A percentile compares a stretch with the other conserved stretches of the same genome.
Conservation (phyloP, 441 rosid species). For the Populus hybrid region DNA sequence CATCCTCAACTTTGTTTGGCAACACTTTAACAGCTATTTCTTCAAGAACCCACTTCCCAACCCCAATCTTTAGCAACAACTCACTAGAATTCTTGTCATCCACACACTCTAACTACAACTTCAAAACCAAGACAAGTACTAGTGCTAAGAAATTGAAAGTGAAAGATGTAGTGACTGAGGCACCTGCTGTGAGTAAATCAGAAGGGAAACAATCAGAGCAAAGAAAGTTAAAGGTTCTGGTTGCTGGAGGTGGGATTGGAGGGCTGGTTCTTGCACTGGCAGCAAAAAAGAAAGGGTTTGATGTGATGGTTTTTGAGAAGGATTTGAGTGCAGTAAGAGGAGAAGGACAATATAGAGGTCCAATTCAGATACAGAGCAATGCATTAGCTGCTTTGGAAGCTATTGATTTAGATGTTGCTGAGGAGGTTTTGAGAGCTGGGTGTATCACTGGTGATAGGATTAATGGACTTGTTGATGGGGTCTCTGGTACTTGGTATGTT, state of each 20-base stretch:
- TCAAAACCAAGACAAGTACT: slow-evolving; percentile 23
- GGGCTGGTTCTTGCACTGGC: slow-evolving; percentile 86
- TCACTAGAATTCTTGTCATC: slow-evolving; percentile 40
- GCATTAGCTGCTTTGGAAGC: slow-evolving; percentile 96
- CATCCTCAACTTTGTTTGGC: slow-evolving; percentile 53
- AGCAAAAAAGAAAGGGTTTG: slow-evolving; percentile 79
- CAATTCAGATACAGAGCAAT: slow-evolving; percentile 88
- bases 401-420: slow-evolving; percentile 76
- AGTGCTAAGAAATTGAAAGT: slow-evolving; percentile 25
- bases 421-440: slow-evolving; percentile 73
- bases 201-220: slow-evolving; percentile 20
- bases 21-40: slow-evolving; percentile 46
- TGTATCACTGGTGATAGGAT: slow-evolving; percentile 93
- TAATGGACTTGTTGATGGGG: slow-evolving; percentile 88
- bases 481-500: slow-evolving; percentile 86
- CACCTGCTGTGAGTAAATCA: slow-evolving; percentile 15
- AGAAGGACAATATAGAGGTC: slow-evolving; percentile 92
- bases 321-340: slow-evolving; percentile 90
- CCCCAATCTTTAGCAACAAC: slow-evolving; percentile 32
- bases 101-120: slow-evolving; percentile 20
- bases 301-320: slow-evolving; percentile 81
- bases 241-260: slow-evolving; percentile 93
- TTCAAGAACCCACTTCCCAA: slow-evolving; percentile 47
- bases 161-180: slow-evolving; percentile 42
- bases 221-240: slow-evolving; percentile 52